Evolutionary conservation across 129 eudicot species (phyloP).

Genomic region (Deinandra increscens): DNA sequence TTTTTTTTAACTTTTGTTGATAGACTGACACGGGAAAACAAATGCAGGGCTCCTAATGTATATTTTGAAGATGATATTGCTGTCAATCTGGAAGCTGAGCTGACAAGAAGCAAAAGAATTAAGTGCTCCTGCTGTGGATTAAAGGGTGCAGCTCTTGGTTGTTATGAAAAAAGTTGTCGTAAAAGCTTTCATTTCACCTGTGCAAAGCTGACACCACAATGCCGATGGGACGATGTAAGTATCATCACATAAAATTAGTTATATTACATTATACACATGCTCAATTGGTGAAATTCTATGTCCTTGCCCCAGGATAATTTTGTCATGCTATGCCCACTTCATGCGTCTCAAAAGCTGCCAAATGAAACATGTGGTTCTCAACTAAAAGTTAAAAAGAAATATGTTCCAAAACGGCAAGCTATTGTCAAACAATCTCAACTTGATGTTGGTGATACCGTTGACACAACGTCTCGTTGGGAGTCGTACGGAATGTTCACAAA

Average conservation of each 20-base stretch:
- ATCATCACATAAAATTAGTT: background rate
- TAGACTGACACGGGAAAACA: background rate
- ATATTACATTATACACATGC: background rate
- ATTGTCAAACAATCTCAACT: constrained; percentile 33
- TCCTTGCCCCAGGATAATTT: constrained; percentile 66
- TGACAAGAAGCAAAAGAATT: constrained; percentile 78
- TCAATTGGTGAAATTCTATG: background rate
- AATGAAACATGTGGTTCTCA: constrained; percentile 46
- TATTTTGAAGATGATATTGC: constrained; percentile 79
- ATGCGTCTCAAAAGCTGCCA: constrained; percentile 65
- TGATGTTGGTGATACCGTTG: constrained; percentile 20
- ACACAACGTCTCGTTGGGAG: constrained; percentile 42
- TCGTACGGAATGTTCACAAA: constrained; percentile 45
- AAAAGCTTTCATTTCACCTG: constrained; percentile 94
- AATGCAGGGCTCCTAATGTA: constrained; percentile 93
- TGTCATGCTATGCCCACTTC: constrained; percentile 94
- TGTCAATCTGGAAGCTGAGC: constrained; percentile 74
- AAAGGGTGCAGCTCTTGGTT: constrained; percentile 95
- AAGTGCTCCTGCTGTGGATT: constrained; percentile 81
- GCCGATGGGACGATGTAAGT: constrained; percentile 91
- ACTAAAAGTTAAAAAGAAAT: constrained; percentile 38
- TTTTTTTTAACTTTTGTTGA: constrained; percentile 8
- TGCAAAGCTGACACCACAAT: constrained; percentile 69
- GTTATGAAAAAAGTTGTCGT: constrained; percentile 78
- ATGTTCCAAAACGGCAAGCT: constrained; percentile 40